Evolutionary conservation across 2,329 filamentous ascomycete species (phyloP), one percentile per base, ranked within the genome.

Genomic region (Colletotrichum musicola): DNA sequence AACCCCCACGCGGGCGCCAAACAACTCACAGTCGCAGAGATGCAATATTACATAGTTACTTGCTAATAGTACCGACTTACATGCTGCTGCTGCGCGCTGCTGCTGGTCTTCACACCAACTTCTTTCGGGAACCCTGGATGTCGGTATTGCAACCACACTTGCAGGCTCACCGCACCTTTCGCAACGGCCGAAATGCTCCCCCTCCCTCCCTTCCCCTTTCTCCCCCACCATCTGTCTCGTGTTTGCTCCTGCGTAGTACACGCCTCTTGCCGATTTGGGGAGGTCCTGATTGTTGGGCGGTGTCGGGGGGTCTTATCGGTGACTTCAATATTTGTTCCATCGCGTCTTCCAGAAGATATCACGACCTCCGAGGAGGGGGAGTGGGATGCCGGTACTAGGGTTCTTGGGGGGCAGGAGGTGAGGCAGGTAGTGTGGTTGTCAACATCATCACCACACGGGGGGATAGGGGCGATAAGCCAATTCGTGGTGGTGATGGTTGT

Each of bases 41-140:
- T 35, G 30, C 30, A 35, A 35, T 35, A 27, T 53, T 22, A 53
- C 40, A 42, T 42, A n/a, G 10, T 42, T 42, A 16, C 44, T n/a
- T 16, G 42, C 38, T 14, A 10, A 40, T 12, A 40, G 38, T 10
- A 40, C 38, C 10, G 38, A 25, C 22, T 25, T 25, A 40, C 38
- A 40, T 40, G 38, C 10, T 12, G 38, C 38, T 14, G 13, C 38
- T 12, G 38, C 13, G n/a, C 4, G 16, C 12, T 5, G n/a, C 20
- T 22, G 20, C 20, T 22, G 7, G 3, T 4, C 30, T 60, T 12
- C 38, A 62, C 58, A 62, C 58, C 58, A 62, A 42, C 58, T 62
- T 44, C 47, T 62, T 62, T 62, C 35, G 58, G 58, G 22, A 61
- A 20, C 30, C 14, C 49, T 53, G 47, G 58, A 18, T 62, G 58